phyloP scores from a whole-genome alignment of 129 eudicot genomes.

The Escallonia rubra region DNA sequence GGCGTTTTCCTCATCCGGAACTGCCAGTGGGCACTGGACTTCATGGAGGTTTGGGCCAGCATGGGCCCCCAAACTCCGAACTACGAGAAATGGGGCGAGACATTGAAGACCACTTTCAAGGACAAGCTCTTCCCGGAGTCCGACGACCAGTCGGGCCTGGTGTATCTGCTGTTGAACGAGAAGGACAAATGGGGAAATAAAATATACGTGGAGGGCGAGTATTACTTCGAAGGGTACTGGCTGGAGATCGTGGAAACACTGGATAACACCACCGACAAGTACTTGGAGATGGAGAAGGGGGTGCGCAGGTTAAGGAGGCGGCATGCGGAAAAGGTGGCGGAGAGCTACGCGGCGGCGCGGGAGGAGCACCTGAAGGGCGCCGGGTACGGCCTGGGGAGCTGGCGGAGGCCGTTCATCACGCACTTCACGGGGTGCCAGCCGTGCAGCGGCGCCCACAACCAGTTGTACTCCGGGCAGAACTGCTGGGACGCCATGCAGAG shows the following conservation, averaged over 20 bases:
- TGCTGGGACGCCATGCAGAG: conserved; percentile 65
- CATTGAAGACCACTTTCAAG: conserved; percentile 30
- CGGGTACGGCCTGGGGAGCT: conserved; percentile 44
- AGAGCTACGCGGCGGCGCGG: conserved; percentile 43
- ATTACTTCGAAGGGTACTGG: conserved; percentile 91
- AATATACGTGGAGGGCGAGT: conserved; percentile 62
- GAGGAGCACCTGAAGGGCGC: conserved; percentile 52
- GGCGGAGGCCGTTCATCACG: conserved; percentile 78
- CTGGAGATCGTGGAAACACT: conserved; percentile 58
- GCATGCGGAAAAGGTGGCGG: conserved; percentile 65
- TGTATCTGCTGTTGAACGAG: conserved; percentile 53
- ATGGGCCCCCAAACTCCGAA: conserved; percentile 74
- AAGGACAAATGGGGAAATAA: conserved; percentile 68
- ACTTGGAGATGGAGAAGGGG: conserved; percentile 33
- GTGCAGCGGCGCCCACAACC: conserved; percentile 76
- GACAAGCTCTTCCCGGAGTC: conserved; percentile 63
- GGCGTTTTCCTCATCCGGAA: conserved; percentile 79
- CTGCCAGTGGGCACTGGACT: conserved; percentile 86
- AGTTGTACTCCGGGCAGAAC: conserved; percentile 45
- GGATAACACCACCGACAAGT: conserved; percentile 38
- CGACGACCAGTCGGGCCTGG: conserved; percentile 81
- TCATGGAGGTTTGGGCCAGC: conserved; percentile 73
- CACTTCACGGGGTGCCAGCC: conserved; percentile 95
- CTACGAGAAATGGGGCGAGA: conserved; percentile 69
- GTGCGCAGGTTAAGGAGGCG: conserved; percentile 52